Percentiles rank a stretch among this genome's conserved stretches.
phyloP scores from a whole-genome alignment of 2,329 filamentous ascomycete species.

The Colletotrichum truncatum region DNA sequence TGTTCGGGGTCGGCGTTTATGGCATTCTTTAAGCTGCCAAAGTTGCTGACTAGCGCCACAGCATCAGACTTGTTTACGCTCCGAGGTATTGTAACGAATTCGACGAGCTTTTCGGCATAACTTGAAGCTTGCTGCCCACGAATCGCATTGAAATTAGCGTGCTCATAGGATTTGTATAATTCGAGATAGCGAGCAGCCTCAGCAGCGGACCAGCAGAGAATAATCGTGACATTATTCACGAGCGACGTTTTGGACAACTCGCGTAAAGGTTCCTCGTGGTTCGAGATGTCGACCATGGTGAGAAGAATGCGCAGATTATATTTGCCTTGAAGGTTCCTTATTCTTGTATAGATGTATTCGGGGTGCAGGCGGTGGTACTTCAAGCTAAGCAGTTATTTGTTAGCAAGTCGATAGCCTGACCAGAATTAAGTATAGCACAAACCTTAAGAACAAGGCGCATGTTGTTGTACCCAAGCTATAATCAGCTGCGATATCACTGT shows the following conservation, averaged over 20 bases:
- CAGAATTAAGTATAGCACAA: background rate
- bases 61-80: slow-evolving; percentile 96
- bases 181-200: slow-evolving; percentile 96
- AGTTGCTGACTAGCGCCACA: slow-evolving; percentile 87
- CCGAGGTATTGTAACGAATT: slow-evolving; percentile 90
- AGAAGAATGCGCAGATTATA: slow-evolving; percentile 89
- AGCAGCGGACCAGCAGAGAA: slow-evolving; percentile 93
- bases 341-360: slow-evolving; percentile 96
- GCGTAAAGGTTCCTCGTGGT: slow-evolving; percentile 88
- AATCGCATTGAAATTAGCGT: slow-evolving; percentile 83
- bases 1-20: slow-evolving; percentile 90
- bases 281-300: slow-evolving; percentile 92
- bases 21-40: slow-evolving; percentile 87
- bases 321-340: slow-evolving; percentile 83
- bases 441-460: slow-evolving; percentile 87
- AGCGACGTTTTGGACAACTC: slow-evolving; percentile 93
- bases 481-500: slow-evolving; percentile 94
- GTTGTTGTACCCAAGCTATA: slow-evolving; percentile 89
- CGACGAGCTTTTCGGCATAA: slow-evolving; percentile 87
- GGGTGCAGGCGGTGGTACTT: slow-evolving; percentile 98
- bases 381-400: slow-evolving; percentile 57
- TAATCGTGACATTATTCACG: slow-evolving; percentile 90
- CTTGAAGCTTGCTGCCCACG: slow-evolving; percentile 83
- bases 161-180: slow-evolving; percentile 93
- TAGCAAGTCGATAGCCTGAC: background rate